Conservation (phyloP, 2,329 filamentous ascomycete species). For the Colletotrichum horii region DNA sequence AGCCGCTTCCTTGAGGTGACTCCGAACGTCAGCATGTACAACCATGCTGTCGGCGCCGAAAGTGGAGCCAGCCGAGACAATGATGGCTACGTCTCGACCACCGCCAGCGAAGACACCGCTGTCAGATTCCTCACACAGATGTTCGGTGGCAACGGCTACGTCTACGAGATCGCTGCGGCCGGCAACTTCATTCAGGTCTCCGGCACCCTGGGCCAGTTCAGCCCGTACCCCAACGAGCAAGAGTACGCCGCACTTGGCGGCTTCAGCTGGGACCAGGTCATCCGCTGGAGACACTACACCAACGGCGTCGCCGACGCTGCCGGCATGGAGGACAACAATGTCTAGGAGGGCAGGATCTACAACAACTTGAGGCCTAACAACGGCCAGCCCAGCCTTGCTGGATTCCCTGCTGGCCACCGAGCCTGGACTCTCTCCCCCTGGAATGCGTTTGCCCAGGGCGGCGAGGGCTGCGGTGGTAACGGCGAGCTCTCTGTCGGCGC, state of each 20-base stretch:
- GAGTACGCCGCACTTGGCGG: neutral
- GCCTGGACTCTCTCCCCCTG: neutral
- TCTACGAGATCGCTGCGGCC: neutral
- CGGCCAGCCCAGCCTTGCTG: neutral
- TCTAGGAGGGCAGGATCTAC: neutral
- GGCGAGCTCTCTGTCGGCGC: neutral
- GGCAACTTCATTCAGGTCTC: neutral
- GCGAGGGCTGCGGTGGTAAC: neutral
- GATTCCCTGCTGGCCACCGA: neutral
- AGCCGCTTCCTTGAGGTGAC: rapidly evolving
- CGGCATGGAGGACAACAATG: neutral
- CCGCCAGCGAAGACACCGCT: neutral
- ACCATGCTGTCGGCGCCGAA: neutral
- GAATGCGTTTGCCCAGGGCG: neutral
- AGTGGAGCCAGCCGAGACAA: neutral
- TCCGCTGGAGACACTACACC: neutral
- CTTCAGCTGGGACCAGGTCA: neutral
- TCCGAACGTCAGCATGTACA: neutral
- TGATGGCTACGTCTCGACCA: neutral
- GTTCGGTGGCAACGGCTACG: neutral
- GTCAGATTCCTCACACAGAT: neutral
- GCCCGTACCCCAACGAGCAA: neutral
- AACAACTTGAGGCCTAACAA: neutral
- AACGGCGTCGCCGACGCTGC: neutral
- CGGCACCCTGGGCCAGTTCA: neutral